phyloP scores from a whole-genome alignment of 768 basidiomycete genomes.

The Astraeus odoratus region DNA sequence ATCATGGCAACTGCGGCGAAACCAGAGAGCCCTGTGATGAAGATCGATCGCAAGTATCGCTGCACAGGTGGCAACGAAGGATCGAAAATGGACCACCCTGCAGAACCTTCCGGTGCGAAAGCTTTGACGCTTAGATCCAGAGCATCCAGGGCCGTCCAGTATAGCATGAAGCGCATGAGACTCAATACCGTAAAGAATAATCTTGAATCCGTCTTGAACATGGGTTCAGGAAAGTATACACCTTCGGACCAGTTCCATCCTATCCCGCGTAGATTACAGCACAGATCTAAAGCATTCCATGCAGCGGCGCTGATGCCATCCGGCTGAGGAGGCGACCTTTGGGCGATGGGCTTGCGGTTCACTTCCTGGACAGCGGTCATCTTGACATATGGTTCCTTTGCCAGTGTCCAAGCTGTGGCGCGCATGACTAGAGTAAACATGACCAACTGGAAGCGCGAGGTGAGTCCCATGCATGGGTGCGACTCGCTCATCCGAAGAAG shows the following conservation, averaged over 20 bases:
- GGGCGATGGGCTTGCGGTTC: not conserved
- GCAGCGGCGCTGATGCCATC: conserved; percentile 10
- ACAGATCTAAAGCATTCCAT: conserved; percentile 25
- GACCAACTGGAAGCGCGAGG: conserved; percentile 10
- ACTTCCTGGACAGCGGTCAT: not conserved
- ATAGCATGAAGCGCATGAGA: conserved; percentile 7
- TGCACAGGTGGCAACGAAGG: conserved; percentile 24
- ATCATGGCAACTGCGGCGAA: conserved; percentile 39
- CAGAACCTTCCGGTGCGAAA: conserved; percentile 31
- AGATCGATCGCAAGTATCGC: conserved; percentile 36
- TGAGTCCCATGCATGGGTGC: too few species aligned
- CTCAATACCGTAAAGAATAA: conserved; percentile 12
- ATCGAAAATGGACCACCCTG: conserved; percentile 34
- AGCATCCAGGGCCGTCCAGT: conserved; percentile 5
- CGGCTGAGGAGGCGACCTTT: not conserved
- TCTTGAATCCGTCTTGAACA: conserved; percentile 15
- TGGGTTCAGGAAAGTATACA: conserved; percentile 10
- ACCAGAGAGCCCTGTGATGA: conserved; percentile 39
- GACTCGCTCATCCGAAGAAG: not conserved
- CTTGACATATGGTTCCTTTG: conserved; percentile 9
- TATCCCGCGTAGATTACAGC: conserved; percentile 19
- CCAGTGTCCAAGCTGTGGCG: conserved; percentile 16
- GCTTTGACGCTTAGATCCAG: not conserved
- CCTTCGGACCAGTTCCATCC: conserved; percentile 19
- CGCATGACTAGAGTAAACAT: conserved; percentile 23